These are phyloP conservation scores for Clarireedia paspali DNA, from an alignment of 2,329 filamentous ascomycete genomes.

Conservation along the genomic window DNA sequence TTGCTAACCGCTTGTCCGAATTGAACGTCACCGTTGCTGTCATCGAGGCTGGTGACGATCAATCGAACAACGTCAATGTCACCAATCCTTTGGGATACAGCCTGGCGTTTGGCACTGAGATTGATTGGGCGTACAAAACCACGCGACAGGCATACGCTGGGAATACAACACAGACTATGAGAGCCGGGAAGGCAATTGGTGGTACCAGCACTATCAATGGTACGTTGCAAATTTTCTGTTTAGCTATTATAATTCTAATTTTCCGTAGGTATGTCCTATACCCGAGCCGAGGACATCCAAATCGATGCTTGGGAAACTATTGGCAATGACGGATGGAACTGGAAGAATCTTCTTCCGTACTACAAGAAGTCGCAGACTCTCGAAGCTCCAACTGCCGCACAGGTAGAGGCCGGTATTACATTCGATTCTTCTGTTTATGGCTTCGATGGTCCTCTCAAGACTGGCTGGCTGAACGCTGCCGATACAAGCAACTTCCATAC, in stretches of 20 bases:
- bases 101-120: slow-evolving; percentile 4
- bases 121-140: slow-evolving; percentile 27
- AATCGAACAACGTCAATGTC: not conserved
- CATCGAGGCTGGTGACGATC: slow-evolving; percentile 10
- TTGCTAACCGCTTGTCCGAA: slow-evolving; percentile 4
- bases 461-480: slow-evolving; percentile 32
- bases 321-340: slow-evolving; percentile 32
- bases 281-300: slow-evolving; percentile 30
- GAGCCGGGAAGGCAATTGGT: slow-evolving; percentile 36
- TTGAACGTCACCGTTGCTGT: slow-evolving; percentile 7
- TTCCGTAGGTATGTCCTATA: slow-evolving; percentile 31
- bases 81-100: slow-evolving; percentile 7
- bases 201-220: slow-evolving; percentile 36
- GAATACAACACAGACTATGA: slow-evolving; percentile 25
- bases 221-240: slow-evolving; percentile 26
- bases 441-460: slow-evolving; percentile 29
- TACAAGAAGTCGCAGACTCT: slow-evolving; percentile 20
- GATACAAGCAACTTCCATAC: slow-evolving; percentile 29
- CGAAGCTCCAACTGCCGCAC: slow-evolving; percentile 27
- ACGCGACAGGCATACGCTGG: slow-evolving; percentile 28
- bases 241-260: slow-evolving; percentile 3
- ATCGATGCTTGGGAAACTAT: slow-evolving; percentile 32
- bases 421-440: slow-evolving; percentile 33
- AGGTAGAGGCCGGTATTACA: slow-evolving; percentile 31
- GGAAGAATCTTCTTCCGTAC: slow-evolving; percentile 26